Base-by-base conservation (phyloP, 2,329 filamentous ascomycete genomes). In the Zasmidium cellare region DNA sequence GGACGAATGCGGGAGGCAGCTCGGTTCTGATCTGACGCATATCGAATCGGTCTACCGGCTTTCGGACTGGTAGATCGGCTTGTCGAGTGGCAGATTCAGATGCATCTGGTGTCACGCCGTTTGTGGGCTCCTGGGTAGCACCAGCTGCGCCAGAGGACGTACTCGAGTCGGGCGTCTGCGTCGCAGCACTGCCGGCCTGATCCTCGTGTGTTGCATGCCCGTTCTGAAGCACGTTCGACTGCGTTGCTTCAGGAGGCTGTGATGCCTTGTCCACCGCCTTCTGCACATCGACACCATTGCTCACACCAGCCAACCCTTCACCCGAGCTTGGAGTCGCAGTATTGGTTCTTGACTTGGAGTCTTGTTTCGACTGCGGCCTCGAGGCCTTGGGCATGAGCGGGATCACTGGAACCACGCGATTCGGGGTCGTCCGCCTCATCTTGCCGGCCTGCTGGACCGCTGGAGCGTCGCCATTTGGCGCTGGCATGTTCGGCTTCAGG, bases 1-100 rank as follows among this genome's bases (percentile, higher is more conserved):
- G 69, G 14, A 71, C 61, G 45, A 72, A 72, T 19, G 65, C 66
- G 9, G 70, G 69, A 25, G 69, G 70, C 3, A 72, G 64, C 52
- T 68, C 68, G 9, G 68, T 68, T 18, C 66, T 60, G 25, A 69
- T 61, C 1, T 61, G 65, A 14, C 66, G 63, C 63, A 67, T 67
- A 35, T 71, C 68, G 47, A 66, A 63, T 18, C 57, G 55, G 23
- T 67, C 63, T 2, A 56, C 53, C 9, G 61, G 53, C 49, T 65
- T 69, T 28, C 61, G 63, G 5, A 49, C 25, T 20, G 63, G 46
- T 16, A 57, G 22, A 38, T 64, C 52, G 35, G 58, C 63, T 18
- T 56, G 45, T 16, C 46, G 50, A 31, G 28, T 25, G 14, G 58
- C 35, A 41, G 3, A 6, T 16, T 41, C 35, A 41, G 35, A 41